Conservation (phyloP, 176 grass and related monocot genomes). For the Carex cristatella region DNA sequence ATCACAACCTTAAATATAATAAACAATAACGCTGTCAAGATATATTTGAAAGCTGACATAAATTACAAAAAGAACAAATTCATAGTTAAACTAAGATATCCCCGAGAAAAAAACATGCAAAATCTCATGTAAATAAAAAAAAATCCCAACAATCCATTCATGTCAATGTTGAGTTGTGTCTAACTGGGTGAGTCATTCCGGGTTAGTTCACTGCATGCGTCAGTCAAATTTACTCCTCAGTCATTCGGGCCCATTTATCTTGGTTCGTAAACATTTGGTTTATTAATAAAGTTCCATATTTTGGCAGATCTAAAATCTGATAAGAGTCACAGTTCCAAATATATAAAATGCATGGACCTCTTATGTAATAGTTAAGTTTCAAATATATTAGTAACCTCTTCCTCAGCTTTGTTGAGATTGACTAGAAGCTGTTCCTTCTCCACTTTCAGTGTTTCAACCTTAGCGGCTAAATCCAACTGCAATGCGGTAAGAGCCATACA, state of each 20-base stretch:
- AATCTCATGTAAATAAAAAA: neutral
- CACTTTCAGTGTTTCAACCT: neutral
- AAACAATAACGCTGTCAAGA: neutral
- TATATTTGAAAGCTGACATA: neutral
- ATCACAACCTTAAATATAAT: neutral
- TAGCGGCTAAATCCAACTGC: neutral
- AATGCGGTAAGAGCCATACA: neutral
- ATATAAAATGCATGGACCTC: neutral
- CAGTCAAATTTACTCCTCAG: neutral
- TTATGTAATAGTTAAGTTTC: neutral
- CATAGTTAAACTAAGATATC: neutral
- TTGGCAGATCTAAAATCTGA: neutral
- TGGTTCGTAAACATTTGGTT: neutral
- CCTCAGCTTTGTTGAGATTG: conserved; percentile 1
- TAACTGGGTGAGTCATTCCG: neutral
- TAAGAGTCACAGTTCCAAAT: neutral
- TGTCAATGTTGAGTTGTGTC: neutral
- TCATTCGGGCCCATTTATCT: neutral
- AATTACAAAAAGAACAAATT: neutral
- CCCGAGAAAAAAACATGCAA: neutral
- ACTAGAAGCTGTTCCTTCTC: neutral
- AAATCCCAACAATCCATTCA: neutral
- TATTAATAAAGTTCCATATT: neutral
- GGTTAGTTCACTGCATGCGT: neutral
- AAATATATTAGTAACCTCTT: neutral